Base-by-base conservation (phyloP, 306 rosid genomes). In the Trifolium fragiferum region DNA sequence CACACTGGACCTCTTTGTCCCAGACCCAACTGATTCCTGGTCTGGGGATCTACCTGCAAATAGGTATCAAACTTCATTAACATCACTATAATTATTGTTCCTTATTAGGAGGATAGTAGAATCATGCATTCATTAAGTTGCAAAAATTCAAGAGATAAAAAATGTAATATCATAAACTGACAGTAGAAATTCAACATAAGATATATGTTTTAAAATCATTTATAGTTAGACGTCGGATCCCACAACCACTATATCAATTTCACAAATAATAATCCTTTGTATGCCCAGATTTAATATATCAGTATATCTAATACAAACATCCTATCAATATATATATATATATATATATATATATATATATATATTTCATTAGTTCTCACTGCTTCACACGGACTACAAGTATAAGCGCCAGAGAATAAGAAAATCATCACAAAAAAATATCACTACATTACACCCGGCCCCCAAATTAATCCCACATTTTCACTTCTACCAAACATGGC, bases 11-110 rank as follows among this genome's bases (percentile, higher is more conserved):
- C 92, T 85, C 85, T 86, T 93, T 78, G 97, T 82, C 78, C 97
- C 94, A 84, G 98, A 93, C 81, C 91, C 96, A 68, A 88, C 60
- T 62, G 98, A 93, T 80, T 91, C 98, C 84, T 80, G 96, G 85
- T 88, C 96, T 23, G 94, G 91, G 81, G 93, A 87, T 80, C 78
- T 82, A 84, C 93, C 98, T 93, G 90, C 67, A 88, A 77, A 83
- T 11, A 76, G 66, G 75, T 66, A 76, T 65, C 43, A 14, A 68
- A 78, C 67, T 50, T 59, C 25, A 53, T 73, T 72, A 68, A 71
- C 37, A 78, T 75, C 69, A 47, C 66, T 19, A 72, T 13, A 46
- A 20, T 20, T 20, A 30, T 16, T 19, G 2, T 35, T 41, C 23
- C 46, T n/a, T 53, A 8, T 47, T 43, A 18, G 44, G 25, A 46